A percentile compares a stretch with the other conserved stretches of the same genome.
phyloP scores from a whole-genome alignment of 129 eudicot species.

The Glebionis coronaria region DNA sequence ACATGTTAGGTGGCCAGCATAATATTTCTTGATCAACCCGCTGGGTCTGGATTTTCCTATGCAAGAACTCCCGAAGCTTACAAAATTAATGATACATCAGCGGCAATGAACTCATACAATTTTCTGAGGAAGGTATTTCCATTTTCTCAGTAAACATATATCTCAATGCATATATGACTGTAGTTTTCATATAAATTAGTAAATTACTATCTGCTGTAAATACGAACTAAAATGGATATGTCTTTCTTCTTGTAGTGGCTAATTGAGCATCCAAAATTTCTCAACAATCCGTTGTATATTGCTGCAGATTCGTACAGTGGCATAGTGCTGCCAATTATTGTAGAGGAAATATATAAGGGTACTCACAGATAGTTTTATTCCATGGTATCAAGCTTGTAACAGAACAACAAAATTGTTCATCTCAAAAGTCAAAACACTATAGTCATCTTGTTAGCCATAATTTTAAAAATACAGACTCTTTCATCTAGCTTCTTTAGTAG shows the following conservation, averaged over 20 bases:
- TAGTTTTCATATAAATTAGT: background rate
- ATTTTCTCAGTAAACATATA: background rate
- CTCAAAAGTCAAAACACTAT: too few relatives aligned
- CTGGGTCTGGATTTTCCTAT: conserved; percentile 33
- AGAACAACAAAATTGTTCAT: too few relatives aligned
- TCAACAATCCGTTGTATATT: conserved; percentile 21
- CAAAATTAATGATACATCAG: conserved; percentile 18
- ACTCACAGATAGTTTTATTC: background rate
- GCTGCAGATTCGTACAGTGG: conserved; percentile 20
- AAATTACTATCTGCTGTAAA: background rate
- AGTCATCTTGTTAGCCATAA: too few relatives aligned
- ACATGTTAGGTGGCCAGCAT: conserved; percentile 27
- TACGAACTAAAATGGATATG: background rate
- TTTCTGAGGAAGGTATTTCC: conserved; percentile 30
- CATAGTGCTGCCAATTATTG: conserved; percentile 12
- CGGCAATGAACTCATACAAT: conserved; percentile 13
- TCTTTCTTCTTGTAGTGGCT: conserved; percentile 19
- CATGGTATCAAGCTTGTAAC: background rate
- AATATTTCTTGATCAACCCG: conserved; percentile 36
- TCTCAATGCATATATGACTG: background rate
- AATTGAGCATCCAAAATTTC: conserved; percentile 19
- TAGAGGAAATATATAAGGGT: conserved; percentile 18
- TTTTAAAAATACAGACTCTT: background rate
- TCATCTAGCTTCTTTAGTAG: background rate
- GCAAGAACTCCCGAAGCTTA: conserved; percentile 20